phyloP scores from a whole-genome alignment of 495 filamentous ascomycete species.

The Xylona heveae region DNA sequence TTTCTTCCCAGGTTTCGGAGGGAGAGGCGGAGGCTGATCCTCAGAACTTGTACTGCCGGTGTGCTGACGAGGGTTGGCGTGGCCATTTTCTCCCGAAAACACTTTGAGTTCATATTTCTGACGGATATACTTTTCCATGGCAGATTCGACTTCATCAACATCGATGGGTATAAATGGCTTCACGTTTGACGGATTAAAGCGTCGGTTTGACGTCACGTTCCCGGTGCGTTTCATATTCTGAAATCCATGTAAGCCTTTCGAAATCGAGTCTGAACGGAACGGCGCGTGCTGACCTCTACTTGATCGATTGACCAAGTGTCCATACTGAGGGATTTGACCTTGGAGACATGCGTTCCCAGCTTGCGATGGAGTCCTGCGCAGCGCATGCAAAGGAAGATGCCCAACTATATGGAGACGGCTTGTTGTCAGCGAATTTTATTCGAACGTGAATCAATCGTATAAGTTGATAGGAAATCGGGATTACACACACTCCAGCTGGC shows the following conservation, averaged over 20 bases:
- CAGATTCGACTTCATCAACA: constrained; percentile 73
- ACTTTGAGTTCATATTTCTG: constrained; percentile 66
- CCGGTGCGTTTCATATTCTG: constrained; percentile 86
- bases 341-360: constrained; percentile 90
- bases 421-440: background rate
- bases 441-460: background rate
- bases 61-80: constrained; percentile 18
- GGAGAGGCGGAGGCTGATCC: constrained; percentile 52
- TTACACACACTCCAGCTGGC: constrained; percentile 90
- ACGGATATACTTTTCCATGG: constrained; percentile 84
- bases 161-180: constrained; percentile 70
- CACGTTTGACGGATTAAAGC: constrained; percentile 66
- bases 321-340: constrained; percentile 96
- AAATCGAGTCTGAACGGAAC: constrained; percentile 1
- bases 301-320: constrained; percentile 90
- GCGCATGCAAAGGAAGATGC: constrained; percentile 92
- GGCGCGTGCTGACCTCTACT: constrained; percentile 48
- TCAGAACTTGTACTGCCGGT: constrained; percentile 28
- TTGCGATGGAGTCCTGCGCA: constrained; percentile 93
- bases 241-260: constrained; percentile 10
- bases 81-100: constrained; percentile 20
- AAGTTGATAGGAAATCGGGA: background rate
- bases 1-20: constrained; percentile 58
- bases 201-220: constrained; percentile 65
- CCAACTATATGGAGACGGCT: constrained; percentile 35